Evolutionary conservation across 306 rosid species (phyloP), one percentile per base, ranked within the genome.

Genomic region (Hippophae tibetana): DNA sequence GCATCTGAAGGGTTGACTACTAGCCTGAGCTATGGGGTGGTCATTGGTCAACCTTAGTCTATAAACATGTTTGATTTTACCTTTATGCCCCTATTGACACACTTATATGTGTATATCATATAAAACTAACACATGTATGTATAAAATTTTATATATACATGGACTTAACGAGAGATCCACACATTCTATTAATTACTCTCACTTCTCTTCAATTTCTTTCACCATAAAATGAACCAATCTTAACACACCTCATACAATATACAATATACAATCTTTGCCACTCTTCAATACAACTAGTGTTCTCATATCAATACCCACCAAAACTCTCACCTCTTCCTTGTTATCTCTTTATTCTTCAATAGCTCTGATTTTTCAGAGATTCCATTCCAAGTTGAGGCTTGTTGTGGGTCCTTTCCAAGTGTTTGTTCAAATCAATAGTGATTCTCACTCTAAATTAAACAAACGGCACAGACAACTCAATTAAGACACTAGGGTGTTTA

Each of bases 241-340:
- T 0, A 18, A 18, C 18, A 18, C 10, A 73, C 68, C 48, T 92
- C 96, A n/a, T n/a, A n/a, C n/a, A n/a, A n/a, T n/a, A 69, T 69
- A 76, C 73, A 88, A 40, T 58, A 85, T 88, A 60, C 96, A 85
- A 12, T 95, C 96, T 50, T 81, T 69, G 50, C 95, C 99, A 53
- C 81, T 78, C 45, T 60, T 76, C 57, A 92, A 64, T 58, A 84
- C 99, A 64, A 86, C 70, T 5, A 89, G 93, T 42, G 82, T 59
- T 14, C 96, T 75, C n/a, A 86, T 90, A 55, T 86, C 88, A 5
- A 95, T 92, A 42, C 89, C 88, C 55, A 92, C 95, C 47, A 88
- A 50, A 25, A 60, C 71, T 70, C 71, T 82, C 10, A 60, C 81
- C 62, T 92, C 99, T 26, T 54, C 38, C 73, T 85, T 93, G 86